A percentile compares a stretch with the other conserved stretches of the same genome.
Evolutionary conservation across 345 rosid genomes (phyloP).

Genomic region (Eucalyptus tenuipes): DNA sequence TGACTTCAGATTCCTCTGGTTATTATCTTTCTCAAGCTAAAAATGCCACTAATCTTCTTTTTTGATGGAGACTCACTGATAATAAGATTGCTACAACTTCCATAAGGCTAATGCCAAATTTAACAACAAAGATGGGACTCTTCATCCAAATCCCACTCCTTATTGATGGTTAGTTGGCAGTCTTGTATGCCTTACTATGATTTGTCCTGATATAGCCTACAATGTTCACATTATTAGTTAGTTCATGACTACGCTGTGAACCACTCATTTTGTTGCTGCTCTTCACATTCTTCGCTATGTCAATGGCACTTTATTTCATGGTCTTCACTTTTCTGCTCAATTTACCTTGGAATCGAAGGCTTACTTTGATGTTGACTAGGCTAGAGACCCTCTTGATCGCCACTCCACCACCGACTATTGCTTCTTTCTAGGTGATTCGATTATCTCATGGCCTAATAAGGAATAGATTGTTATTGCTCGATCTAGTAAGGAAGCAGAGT

Average conservation of each 20-base stretch:
- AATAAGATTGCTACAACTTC: background rate
- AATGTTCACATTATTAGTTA: background rate
- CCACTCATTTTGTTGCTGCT: background rate
- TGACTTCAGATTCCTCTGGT: background rate
- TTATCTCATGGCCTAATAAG: no score
- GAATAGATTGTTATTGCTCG: background rate
- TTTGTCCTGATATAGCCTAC: background rate
- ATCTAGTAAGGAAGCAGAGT: no score
- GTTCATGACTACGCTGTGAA: background rate
- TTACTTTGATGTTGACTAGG: background rate
- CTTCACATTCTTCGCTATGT: background rate
- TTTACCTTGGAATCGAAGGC: background rate
- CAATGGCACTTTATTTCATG: no score
- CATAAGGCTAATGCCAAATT: background rate
- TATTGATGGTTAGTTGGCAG: background rate
- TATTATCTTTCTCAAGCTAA: background rate
- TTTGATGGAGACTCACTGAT: fast-evolving
- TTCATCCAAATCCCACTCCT: background rate
- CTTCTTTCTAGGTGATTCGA: background rate
- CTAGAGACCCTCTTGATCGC: background rate
- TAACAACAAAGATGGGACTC: background rate
- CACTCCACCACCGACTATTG: background rate
- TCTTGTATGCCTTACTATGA: background rate
- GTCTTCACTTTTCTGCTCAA: background rate
- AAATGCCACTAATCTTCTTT: background rate